A percentile compares a stretch with the other conserved stretches of the same genome.
Evolutionary conservation across 306 rosid genomes (phyloP).

Genomic region (Trifolium dubium): DNA sequence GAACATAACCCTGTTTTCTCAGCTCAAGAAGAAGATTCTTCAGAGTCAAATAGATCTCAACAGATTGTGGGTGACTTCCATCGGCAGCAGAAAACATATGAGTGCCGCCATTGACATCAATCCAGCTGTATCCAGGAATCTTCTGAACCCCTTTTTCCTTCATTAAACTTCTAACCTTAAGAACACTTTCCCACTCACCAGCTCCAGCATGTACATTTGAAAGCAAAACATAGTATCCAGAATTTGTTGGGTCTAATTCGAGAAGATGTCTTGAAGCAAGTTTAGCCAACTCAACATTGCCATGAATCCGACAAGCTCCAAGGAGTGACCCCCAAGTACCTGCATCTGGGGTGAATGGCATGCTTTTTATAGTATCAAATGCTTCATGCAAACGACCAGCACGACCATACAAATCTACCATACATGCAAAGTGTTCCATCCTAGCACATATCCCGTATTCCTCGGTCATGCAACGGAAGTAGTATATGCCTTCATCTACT

Average conservation of each 20-base stretch:
- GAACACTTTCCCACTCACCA: constrained; percentile 75
- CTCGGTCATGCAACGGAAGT: constrained; percentile 68
- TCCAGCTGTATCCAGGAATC: constrained; percentile 83
- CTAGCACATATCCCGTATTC: constrained; percentile 63
- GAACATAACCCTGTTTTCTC: constrained; percentile 77
- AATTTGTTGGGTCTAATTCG: constrained; percentile 69
- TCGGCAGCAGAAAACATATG: constrained; percentile 79
- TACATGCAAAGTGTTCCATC: constrained; percentile 80
- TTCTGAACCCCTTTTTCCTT: constrained; percentile 75
- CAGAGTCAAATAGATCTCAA: constrained; percentile 59
- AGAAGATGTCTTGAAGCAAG: constrained; percentile 66
- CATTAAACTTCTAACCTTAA: constrained; percentile 68
- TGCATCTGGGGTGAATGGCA: constrained; percentile 81
- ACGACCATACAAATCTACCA: constrained; percentile 83
- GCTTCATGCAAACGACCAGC: constrained; percentile 73
- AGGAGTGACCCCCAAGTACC: constrained; percentile 92
- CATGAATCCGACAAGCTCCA: constrained; percentile 85
- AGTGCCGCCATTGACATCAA: constrained; percentile 69
- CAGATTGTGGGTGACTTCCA: constrained; percentile 66
- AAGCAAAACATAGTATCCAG: constrained; percentile 81
- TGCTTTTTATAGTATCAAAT: constrained; percentile 63
- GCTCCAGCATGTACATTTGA: constrained; percentile 75
- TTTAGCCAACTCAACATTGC: constrained; percentile 74
- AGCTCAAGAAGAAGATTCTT: constrained; percentile 67
- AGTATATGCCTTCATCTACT: constrained; percentile 63